A percentile compares a stretch with the other conserved stretches of the same genome.
These are phyloP conservation scores for Domatiomyces catenatus DNA, from an alignment of 2,329 filamentous ascomycete genomes.

Conservation along the genomic window DNA sequence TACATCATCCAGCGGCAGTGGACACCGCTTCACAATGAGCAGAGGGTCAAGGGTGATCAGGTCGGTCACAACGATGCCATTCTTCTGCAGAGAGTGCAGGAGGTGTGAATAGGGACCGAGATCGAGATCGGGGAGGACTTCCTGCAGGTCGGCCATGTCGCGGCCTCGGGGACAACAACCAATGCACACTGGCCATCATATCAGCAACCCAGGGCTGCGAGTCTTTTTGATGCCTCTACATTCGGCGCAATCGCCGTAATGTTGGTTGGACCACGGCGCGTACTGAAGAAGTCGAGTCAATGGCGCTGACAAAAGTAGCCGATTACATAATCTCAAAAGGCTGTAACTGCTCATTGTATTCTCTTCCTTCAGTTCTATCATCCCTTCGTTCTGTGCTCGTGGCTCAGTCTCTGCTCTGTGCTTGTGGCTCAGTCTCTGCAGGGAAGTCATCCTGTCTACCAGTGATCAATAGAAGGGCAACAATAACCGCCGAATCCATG, in stretches of 20 bases:
- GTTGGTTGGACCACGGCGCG: no score
- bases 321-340: background rate
- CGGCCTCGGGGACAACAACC: background rate
- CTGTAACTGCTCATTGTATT: background rate
- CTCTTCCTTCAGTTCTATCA: no score
- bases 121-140: constrained; percentile 67
- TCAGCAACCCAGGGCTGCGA: background rate
- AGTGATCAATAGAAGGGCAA: background rate
- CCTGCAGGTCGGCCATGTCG: constrained; percentile 68
- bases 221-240: background rate
- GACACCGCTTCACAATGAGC: constrained; percentile 73
- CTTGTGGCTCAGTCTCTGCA: background rate
- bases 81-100: constrained; percentile 63
- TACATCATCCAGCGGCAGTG: constrained; percentile 65
- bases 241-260: background rate
- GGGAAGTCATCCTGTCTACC: background rate
- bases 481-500: constrained; percentile 2
- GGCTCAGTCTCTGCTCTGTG: no score
- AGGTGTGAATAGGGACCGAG: constrained; percentile 56
- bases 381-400: no score
- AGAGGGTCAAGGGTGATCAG: constrained; percentile 68
- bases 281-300: no score
- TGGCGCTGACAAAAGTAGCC: no score
- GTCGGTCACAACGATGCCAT: constrained; percentile 63
- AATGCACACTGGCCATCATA: background rate